Evolutionary conservation across 352 stramenopile species (phyloP).

Genomic region (Phytophthora crassamura): DNA sequence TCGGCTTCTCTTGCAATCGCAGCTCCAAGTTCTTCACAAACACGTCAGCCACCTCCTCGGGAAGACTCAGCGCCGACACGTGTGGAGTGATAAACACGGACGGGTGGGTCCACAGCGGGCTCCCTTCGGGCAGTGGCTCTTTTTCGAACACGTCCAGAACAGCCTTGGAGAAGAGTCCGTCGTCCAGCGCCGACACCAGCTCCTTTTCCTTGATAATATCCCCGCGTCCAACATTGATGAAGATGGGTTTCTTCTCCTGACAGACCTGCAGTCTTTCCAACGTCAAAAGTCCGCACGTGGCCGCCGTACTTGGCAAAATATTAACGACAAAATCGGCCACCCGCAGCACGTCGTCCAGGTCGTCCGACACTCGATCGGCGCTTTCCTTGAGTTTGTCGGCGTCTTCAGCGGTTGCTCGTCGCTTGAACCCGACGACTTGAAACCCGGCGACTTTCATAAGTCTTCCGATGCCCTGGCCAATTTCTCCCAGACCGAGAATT

Average conservation of each 20-base stretch:
- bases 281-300: constrained; percentile 74
- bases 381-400: constrained; percentile 8
- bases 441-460: constrained; percentile 62
- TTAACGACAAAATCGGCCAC: constrained; percentile 84
- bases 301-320: constrained; percentile 82
- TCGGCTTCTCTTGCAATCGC: constrained; percentile 42
- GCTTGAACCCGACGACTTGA: constrained; percentile 74
- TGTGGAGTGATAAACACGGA: constrained; percentile 84
- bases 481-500: constrained; percentile 67
- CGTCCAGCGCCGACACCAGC: constrained; percentile 75
- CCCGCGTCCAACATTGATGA: constrained; percentile 90
- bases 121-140: constrained; percentile 56
- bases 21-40: constrained; percentile 71
- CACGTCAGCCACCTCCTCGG: constrained; percentile 78
- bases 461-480: constrained; percentile 62
- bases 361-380: constrained; percentile 51
- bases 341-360: constrained; percentile 55
- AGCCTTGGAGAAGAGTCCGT: constrained; percentile 59
- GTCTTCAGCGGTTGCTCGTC: constrained; percentile 30
- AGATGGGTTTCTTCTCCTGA: constrained; percentile 63
- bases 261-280: constrained; percentile 52
- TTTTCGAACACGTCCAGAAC: constrained; percentile 72
- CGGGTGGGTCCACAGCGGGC: constrained; percentile 68
- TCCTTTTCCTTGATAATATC: constrained; percentile 80
- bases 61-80: constrained; percentile 77